A percentile compares a stretch with the other conserved stretches of the same genome.
Evolutionary conservation across 106 monocot species (phyloP).

Genomic region (Dioscorea zingiberensis): DNA sequence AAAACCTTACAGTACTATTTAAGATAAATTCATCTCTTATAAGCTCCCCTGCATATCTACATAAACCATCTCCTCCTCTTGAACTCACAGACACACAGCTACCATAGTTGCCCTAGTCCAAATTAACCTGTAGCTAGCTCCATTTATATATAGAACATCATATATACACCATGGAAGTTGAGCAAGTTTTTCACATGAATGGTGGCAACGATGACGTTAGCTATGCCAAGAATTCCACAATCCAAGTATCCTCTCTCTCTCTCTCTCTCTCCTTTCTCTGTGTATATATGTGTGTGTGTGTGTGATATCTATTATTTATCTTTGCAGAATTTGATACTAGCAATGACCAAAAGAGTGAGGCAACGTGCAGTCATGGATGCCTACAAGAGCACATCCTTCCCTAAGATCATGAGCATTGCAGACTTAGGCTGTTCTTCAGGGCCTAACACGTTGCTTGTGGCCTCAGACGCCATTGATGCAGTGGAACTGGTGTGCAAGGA

Average conservation of each 20-base stretch:
- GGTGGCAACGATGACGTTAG: constrained; percentile 5
- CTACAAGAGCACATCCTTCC: background rate
- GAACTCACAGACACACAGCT: too few relatives aligned
- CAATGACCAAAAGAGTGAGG: background rate
- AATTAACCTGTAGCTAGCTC: too few relatives aligned
- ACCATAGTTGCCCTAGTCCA: too few relatives aligned
- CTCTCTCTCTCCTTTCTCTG: background rate
- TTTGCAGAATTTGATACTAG: background rate
- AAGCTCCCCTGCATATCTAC: too few relatives aligned
- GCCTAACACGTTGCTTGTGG: constrained; percentile 1
- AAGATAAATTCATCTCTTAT: too few relatives aligned
- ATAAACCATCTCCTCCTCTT: too few relatives aligned
- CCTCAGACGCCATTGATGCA: background rate
- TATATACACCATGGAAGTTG: background rate
- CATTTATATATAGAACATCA: too few relatives aligned
- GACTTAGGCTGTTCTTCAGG: constrained; percentile 26
- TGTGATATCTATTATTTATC: background rate
- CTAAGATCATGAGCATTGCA: constrained; percentile 3
- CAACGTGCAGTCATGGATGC: background rate
- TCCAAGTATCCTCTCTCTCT: background rate
- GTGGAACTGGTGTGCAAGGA: background rate
- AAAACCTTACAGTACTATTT: too few relatives aligned
- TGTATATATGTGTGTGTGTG: background rate
- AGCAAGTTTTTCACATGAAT: constrained; percentile 10
- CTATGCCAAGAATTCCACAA: constrained; percentile 5